phyloP scores from a whole-genome alignment of 345 rosid species.

The Syzygium grande region DNA sequence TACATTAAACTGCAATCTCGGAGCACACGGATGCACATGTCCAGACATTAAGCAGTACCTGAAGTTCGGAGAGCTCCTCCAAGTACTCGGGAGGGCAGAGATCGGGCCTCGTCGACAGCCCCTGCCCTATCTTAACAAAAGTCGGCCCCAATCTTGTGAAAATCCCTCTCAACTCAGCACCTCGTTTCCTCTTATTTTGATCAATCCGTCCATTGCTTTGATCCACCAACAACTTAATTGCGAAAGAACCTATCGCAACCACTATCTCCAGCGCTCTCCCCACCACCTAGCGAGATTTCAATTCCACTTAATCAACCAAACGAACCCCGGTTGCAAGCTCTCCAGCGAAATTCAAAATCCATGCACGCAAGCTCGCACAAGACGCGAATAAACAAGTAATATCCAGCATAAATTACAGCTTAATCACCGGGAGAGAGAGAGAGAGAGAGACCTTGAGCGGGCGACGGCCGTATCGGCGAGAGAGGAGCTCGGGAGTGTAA shows the following conservation, averaged over 20 bases:
- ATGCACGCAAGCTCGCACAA: background rate
- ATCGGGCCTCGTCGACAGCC: slow-evolving; percentile 92
- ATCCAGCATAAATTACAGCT: background rate
- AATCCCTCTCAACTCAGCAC: slow-evolving; percentile 46
- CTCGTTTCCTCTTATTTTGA: slow-evolving; percentile 66
- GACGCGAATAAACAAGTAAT: background rate
- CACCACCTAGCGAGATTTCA: slow-evolving; percentile 30
- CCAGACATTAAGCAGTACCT: slow-evolving; percentile 30
- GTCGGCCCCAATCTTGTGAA: slow-evolving; percentile 91
- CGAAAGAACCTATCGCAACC: slow-evolving; percentile 61
- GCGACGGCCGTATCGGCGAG: slow-evolving; percentile 57
- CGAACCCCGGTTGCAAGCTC: background rate
- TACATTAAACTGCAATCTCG: background rate
- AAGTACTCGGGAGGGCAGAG: slow-evolving; percentile 92
- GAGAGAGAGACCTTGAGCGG: slow-evolving; percentile 54
- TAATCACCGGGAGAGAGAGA: background rate
- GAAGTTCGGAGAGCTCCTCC: slow-evolving; percentile 84
- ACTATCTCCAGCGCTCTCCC: slow-evolving; percentile 70
- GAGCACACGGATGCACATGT: background rate
- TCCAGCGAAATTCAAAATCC: background rate
- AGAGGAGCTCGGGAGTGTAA: slow-evolving; percentile 69
- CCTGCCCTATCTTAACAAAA: slow-evolving; percentile 96
- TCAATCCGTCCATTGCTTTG: slow-evolving; percentile 55
- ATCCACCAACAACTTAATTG: slow-evolving; percentile 53
- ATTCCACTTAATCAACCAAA: background rate